phyloP scores from a whole-genome alignment of 2,329 filamentous ascomycete genomes.

The Pseudogymnoascus sp. region DNA sequence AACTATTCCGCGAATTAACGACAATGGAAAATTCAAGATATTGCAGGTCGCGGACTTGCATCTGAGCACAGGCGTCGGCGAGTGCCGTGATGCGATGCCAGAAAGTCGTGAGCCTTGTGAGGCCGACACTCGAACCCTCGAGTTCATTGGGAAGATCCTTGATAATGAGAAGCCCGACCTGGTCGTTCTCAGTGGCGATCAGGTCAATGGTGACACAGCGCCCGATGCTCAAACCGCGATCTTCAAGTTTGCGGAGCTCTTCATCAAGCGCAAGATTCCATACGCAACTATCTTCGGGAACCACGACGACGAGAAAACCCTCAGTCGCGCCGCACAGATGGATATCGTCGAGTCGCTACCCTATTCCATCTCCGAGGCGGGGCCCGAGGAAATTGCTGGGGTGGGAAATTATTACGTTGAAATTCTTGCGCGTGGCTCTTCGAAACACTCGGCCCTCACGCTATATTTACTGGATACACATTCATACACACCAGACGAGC shows the following conservation, averaged over 20 bases:
- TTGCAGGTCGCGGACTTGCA: conserved; percentile 94
- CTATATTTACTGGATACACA: conserved; percentile 95
- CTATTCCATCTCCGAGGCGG: conserved; percentile 78
- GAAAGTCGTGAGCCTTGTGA: conserved; percentile 73
- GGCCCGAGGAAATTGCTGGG: conserved; percentile 75
- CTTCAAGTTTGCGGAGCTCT: conserved; percentile 81
- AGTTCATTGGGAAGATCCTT: conserved; percentile 75
- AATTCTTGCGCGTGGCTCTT: conserved; percentile 69
- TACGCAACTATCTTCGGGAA: conserved; percentile 95
- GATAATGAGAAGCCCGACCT: conserved; percentile 92
- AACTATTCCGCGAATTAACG: conserved; percentile 67
- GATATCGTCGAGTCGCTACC: conserved; percentile 75
- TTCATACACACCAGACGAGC: conserved; percentile 82
- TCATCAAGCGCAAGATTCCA: conserved; percentile 81
- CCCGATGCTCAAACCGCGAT: conserved; percentile 88
- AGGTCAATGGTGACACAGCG: conserved; percentile 88
- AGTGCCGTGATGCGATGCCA: conserved; percentile 79
- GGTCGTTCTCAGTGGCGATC: conserved; percentile 85
- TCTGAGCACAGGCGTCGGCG: conserved; percentile 78
- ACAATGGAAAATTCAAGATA: conserved; percentile 94
- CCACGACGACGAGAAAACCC: conserved; percentile 79
- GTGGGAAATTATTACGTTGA: conserved; percentile 95
- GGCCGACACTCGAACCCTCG: conserved; percentile 82
- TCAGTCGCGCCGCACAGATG: conserved; percentile 75
- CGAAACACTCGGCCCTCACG: conserved; percentile 81